phyloP scores from a whole-genome alignment of 768 basidiomycete species.

The Scleroderma bovista region DNA sequence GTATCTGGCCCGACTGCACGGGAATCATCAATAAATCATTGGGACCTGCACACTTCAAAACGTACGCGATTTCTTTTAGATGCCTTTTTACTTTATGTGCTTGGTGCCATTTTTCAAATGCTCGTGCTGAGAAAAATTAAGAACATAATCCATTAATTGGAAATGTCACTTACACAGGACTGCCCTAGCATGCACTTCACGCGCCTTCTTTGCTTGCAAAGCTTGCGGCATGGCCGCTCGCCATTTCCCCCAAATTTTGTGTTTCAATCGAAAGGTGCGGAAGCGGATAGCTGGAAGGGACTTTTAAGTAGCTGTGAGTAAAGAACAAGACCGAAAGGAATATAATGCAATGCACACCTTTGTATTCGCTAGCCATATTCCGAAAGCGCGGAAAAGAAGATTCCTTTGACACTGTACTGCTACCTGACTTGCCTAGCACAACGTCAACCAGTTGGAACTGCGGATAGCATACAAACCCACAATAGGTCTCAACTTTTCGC shows the following conservation, averaged over 20 bases:
- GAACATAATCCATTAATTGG: not conserved
- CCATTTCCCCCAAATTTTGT: conserved; percentile 63
- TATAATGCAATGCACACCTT: conserved; percentile 39
- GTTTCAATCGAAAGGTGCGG: conserved; percentile 55
- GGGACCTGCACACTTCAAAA: conserved; percentile 19
- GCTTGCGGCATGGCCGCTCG: conserved; percentile 65
- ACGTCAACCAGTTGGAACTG: conserved; percentile 5
- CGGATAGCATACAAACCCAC: conserved; percentile 33
- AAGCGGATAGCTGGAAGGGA: conserved; percentile 78
- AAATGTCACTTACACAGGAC: conserved; percentile 49
- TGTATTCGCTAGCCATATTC: conserved; percentile 71
- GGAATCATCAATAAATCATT: conserved; percentile 19
- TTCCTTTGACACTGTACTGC: conserved; percentile 54
- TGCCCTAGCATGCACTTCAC: conserved; percentile 48
- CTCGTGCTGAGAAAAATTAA: conserved; percentile 35
- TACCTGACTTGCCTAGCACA: conserved; percentile 38
- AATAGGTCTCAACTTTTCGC: conserved; percentile 58
- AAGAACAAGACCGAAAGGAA: conserved; percentile 1
- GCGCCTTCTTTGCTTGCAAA: conserved; percentile 57
- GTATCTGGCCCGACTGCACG: conserved; percentile 69
- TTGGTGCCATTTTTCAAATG: conserved; percentile 63
- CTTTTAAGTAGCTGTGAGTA: conserved; percentile 37
- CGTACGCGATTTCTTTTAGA: conserved; percentile 80
- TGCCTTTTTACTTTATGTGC: conserved; percentile 64
- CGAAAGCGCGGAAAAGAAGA: conserved; percentile 61